Percentiles rank a stretch among this genome's conserved stretches.
These are phyloP conservation scores for Eimeria necatrix DNA, from an alignment of 169 alveolate genomes.

Conservation along the genomic window DNA sequence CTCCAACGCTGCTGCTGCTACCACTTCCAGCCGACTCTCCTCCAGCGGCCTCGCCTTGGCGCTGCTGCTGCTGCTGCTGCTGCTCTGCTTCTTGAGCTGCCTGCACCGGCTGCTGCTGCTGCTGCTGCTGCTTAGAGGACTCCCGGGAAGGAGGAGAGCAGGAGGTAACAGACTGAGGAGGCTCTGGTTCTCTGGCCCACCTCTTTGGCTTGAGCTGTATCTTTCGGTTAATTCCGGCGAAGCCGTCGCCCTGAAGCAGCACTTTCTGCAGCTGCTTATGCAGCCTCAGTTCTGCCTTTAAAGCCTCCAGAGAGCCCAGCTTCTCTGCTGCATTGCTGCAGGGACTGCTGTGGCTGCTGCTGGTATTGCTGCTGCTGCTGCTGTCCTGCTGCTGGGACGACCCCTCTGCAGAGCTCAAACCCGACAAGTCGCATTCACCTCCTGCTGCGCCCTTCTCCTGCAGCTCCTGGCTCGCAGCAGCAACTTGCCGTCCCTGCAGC, in stretches of 20 bases:
- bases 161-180: not conserved
- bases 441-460: not conserved
- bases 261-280: conserved; percentile 91
- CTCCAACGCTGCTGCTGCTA: not conserved
- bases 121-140: conserved; percentile 43
- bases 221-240: conserved; percentile 97
- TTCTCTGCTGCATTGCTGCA: not conserved
- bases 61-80: conserved; percentile 60
- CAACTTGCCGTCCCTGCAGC: conserved; percentile 30
- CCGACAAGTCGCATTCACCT: not conserved
- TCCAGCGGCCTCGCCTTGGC: not conserved
- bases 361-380: not conserved
- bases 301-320: not conserved
- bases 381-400: not conserved
- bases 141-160: not conserved
- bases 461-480: conserved; percentile 9
- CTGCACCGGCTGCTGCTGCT: conserved; percentile 1
- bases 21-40: not conserved
- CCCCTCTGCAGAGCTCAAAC: not conserved
- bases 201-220: conserved; percentile 93
- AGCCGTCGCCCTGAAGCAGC: conserved; percentile 95
- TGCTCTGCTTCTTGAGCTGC: not conserved
- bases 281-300: conserved; percentile 76
- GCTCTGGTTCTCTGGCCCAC: conserved; percentile 9
- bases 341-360: conserved; percentile 21